Evolutionary conservation across 345 rosid species (phyloP).

Genomic region (Raphanus sativus): DNA sequence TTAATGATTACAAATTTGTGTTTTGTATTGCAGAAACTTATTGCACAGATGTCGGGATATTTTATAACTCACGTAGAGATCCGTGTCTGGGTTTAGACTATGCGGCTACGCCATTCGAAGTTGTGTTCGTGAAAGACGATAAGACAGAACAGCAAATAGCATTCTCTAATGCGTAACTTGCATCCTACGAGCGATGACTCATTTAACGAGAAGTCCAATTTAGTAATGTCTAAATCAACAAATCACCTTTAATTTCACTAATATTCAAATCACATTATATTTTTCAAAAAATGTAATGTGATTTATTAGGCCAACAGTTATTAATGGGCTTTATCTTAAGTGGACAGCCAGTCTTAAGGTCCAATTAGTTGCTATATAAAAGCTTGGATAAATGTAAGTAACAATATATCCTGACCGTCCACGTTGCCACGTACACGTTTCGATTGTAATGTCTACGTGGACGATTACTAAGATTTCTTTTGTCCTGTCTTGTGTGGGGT

Average conservation of each 20-base stretch:
- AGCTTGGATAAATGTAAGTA: background rate
- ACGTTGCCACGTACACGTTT: no score
- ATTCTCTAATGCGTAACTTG: background rate
- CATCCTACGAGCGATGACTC: no score
- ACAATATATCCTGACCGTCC: no score
- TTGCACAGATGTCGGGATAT: background rate
- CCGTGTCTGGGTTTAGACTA: background rate
- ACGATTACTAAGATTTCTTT: background rate
- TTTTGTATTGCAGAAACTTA: background rate
- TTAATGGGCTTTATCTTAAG: background rate
- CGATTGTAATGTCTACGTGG: conserved; percentile 6
- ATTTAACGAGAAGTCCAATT: no score
- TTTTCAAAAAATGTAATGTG: no score
- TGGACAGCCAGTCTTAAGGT: background rate
- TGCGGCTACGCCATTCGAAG: background rate
- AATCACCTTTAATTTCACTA: no score
- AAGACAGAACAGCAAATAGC: conserved; percentile 24
- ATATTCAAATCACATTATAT: no score
- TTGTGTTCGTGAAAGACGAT: background rate
- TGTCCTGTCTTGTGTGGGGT: conserved; percentile 24
- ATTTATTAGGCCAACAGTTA: conserved; percentile 2
- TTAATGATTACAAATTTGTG: background rate
- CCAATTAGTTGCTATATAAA: background rate
- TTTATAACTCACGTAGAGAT: background rate
- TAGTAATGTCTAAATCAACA: no score